Base-by-base conservation (phyloP, 176 grass and related monocot species). In the Triticum turgidum region DNA sequence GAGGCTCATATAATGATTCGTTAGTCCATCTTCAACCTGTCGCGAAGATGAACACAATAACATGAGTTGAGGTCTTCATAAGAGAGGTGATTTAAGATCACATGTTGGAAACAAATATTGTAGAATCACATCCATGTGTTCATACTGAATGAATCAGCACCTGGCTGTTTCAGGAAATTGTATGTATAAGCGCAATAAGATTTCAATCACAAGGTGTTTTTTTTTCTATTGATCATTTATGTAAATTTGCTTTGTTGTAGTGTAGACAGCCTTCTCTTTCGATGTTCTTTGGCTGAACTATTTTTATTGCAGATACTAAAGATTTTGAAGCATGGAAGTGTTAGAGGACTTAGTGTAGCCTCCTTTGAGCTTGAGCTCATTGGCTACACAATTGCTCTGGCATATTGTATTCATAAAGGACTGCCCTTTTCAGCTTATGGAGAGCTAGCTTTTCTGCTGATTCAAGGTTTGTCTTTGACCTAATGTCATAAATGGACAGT, bases 391-490 rank as follows among this genome's bases (percentile, higher is more conserved):
- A 98, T 98, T 94, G 90, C 97, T 89, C 83, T 98, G 82, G 90
- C 97, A 56, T 98, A 98, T 89, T 98, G 94, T 92, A 86, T 98
- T 84, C 93, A 98, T 86, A 98, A 98, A 89, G 92, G 88, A 85
- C 82, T 98, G 81, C 88, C 97, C 6, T 98, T 98, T 84, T 98
- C 97, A 77, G 94, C 94, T 37, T 98, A 98, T 87, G 97, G 97
- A 44, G 97, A 98, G 59, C 89, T 98, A 75, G 88, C 80, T 76
- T 98, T 96, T 80, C 94, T 98, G 65, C 86, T 98, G 75, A 91
- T 96, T 84, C 97, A 98, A 91, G 91, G 96, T 95, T 80, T 80
- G 68, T 39, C 58, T 82, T 77, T 87, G 30, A 47, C 62, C 79
- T 69, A 61, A 70, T 49, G 12, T 41, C 17, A 61, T 33, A 56